These are phyloP conservation scores for Diaporthe australafricana DNA, from an alignment of 2,329 filamentous ascomycete genomes.

Conservation along the genomic window DNA sequence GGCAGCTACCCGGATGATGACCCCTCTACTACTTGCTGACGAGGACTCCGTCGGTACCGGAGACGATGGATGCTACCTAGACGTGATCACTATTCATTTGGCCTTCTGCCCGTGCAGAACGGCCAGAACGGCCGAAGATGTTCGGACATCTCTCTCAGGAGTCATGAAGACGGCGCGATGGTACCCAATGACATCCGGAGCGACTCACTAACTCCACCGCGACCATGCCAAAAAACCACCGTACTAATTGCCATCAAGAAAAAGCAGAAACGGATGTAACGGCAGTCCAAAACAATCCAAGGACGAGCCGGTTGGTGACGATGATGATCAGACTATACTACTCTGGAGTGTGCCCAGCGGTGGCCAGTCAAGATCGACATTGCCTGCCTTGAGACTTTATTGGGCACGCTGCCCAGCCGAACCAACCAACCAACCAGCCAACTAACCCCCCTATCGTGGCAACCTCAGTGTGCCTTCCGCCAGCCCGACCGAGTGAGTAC, in stretches of 20 bases:
- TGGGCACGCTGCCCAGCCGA: neutral
- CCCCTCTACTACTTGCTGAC: neutral
- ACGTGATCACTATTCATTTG: neutral
- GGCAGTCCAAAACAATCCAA: neutral
- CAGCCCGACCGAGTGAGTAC: slow-evolving; percentile 12
- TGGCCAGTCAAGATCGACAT: slow-evolving; percentile 19
- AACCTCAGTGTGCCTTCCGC: neutral
- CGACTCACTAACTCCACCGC: slow-evolving; percentile 22
- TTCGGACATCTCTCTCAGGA: slow-evolving; percentile 13
- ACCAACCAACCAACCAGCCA: neutral
- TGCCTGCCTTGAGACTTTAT: neutral
- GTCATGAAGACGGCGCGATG: slow-evolving; percentile 9
- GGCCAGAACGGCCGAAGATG: neutral
- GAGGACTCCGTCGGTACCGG: neutral
- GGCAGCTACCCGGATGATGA: too few relatives aligned
- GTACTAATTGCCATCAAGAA: neutral
- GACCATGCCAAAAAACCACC: neutral
- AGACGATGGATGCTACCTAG: neutral
- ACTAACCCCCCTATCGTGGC: neutral
- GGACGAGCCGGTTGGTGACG: slow-evolving; percentile 5
- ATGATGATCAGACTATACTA: slow-evolving; percentile 7
- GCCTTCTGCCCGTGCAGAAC: neutral
- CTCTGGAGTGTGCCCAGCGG: neutral
- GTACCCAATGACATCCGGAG: slow-evolving; percentile 1
- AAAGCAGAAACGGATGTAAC: slow-evolving; percentile 5